Percentiles rank a stretch among this genome's conserved stretches.
Evolutionary conservation across 2,329 filamentous ascomycete genomes (phyloP).

Genomic region (Apiospora pterosperma): DNA sequence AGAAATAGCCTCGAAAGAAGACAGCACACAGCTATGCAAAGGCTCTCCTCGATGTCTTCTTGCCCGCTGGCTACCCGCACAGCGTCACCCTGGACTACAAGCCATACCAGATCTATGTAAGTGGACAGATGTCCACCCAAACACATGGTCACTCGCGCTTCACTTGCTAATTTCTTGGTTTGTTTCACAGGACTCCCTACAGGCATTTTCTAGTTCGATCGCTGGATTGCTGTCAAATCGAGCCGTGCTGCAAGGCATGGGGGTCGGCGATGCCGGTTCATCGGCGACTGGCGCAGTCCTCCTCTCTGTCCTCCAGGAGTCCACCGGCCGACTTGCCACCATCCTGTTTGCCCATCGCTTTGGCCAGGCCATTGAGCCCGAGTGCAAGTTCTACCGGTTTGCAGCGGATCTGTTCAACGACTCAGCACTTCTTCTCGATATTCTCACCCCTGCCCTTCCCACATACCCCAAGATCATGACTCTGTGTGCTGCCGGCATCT

Average conservation of each 20-base stretch:
- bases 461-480: constrained; percentile 45
- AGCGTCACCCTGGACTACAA: constrained; percentile 85
- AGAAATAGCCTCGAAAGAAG: constrained; percentile 13
- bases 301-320: constrained; percentile 78
- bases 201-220: constrained; percentile 82
- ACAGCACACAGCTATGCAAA: constrained; percentile 25
- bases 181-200: constrained; percentile 60
- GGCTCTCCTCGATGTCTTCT: constrained; percentile 64
- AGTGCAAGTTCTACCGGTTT: constrained; percentile 87
- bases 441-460: constrained; percentile 72
- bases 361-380: constrained; percentile 79
- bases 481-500: constrained; percentile 47
- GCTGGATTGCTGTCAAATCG: constrained; percentile 75
- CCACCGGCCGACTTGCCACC: constrained; percentile 75
- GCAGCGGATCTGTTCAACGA: constrained; percentile 89
- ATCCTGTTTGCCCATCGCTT: constrained; percentile 83
- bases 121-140: constrained; percentile 4
- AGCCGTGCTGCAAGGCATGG: constrained; percentile 76
- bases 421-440: constrained; percentile 79
- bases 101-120: constrained; percentile 57
- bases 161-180: background rate
- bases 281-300: constrained; percentile 79
- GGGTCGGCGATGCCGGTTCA: constrained; percentile 76
- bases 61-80: constrained; percentile 84
- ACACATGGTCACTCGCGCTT: background rate